phyloP scores from a whole-genome alignment of 768 basidiomycete species.

The Clitopilus hobsonii region DNA sequence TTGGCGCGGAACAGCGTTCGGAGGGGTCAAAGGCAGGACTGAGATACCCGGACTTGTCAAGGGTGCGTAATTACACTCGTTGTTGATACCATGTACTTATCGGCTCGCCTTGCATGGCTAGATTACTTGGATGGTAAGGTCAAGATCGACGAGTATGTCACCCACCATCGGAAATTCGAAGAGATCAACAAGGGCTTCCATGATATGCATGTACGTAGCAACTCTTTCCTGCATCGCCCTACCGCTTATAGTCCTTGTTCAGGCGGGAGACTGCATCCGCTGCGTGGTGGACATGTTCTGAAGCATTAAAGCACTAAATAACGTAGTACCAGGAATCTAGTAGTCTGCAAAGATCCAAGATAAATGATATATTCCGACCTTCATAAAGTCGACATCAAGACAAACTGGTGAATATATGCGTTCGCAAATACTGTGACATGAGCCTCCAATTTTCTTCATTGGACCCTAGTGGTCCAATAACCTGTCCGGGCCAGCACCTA shows the following conservation, averaged over 20 bases:
- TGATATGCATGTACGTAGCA: constrained; percentile 87
- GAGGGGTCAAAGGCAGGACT: constrained; percentile 96
- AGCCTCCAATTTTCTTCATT: neutral
- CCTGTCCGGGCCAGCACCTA: constrained; percentile 46
- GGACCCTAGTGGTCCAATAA: constrained; percentile 32
- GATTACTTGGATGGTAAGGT: constrained; percentile 80
- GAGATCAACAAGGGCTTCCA: constrained; percentile 87
- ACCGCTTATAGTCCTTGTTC: constrained; percentile 2
- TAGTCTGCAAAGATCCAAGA: neutral
- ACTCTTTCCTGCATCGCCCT: neutral
- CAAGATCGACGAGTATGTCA: constrained; percentile 95
- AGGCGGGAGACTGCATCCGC: constrained; percentile 88
- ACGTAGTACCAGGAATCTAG: constrained; percentile 1
- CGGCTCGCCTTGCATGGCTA: constrained; percentile 19
- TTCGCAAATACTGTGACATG: neutral
- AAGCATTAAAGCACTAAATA: constrained; percentile 7
- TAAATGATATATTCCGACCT: neutral
- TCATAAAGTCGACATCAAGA: neutral
- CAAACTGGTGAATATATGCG: neutral
- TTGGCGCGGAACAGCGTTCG: constrained; percentile 95
- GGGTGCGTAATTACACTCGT: constrained; percentile 38
- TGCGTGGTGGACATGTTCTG: constrained; percentile 89
- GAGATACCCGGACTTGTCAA: constrained; percentile 93
- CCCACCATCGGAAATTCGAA: constrained; percentile 70
- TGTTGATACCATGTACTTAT: neutral